Conservation (phyloP, 2,329 filamentous ascomycete genomes). For the Ceratocystis cacaofunesta region DNA sequence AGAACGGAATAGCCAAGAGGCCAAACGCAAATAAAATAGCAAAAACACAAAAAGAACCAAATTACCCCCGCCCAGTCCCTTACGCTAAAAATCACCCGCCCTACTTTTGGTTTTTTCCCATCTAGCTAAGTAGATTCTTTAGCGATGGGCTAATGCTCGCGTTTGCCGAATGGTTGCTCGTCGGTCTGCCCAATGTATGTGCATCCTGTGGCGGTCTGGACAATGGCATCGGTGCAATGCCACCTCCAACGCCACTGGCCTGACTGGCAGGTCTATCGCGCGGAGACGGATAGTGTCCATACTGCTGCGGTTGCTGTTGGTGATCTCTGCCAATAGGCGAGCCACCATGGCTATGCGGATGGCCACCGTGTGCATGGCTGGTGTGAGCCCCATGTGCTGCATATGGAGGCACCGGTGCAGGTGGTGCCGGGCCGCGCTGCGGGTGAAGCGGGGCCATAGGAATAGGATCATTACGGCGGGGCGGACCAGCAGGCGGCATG, state of each 20-base stretch:
- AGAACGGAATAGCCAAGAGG: too few relatives aligned
- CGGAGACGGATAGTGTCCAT: conserved; percentile 14
- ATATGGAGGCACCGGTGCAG: background rate
- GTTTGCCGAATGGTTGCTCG: conserved; percentile 32
- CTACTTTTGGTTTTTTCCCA: background rate
- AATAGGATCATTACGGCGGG: conserved; percentile 7
- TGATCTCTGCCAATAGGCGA: conserved; percentile 8
- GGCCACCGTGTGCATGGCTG: background rate
- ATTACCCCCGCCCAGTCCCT: too few relatives aligned
- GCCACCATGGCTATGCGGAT: background rate
- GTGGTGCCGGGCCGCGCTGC: background rate
- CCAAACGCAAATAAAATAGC: background rate
- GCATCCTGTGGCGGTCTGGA: conserved; percentile 24
- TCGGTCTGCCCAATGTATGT: conserved; percentile 28
- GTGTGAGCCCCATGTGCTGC: background rate
- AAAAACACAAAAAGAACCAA: too few relatives aligned
- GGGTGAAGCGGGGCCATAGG: conserved; percentile 8
- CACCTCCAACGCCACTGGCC: background rate
- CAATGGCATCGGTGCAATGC: background rate
- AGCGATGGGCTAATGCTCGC: conserved; percentile 65
- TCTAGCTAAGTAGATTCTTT: conserved; percentile 54
- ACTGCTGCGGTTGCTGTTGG: conserved; percentile 16
- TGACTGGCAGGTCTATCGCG: conserved; percentile 7
- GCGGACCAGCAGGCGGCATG: background rate
- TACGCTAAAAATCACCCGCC: background rate